A percentile compares a stretch with the other conserved stretches of the same genome.
These are phyloP conservation scores for Dioscorea cayenensis DNA, from an alignment of 116 monocot species.

Conservation along the genomic window DNA sequence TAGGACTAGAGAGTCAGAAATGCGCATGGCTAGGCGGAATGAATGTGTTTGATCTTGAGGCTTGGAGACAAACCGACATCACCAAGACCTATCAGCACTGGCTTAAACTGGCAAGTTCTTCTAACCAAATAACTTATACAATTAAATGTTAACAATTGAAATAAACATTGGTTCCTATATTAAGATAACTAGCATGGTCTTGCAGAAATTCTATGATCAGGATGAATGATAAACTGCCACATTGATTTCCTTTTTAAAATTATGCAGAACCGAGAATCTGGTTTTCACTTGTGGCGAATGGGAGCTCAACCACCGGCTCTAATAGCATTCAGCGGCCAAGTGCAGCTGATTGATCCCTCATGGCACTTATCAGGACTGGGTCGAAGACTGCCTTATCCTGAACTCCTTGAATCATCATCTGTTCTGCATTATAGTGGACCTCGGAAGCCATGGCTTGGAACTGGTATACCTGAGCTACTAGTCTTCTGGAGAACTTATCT, in stretches of 20 bases:
- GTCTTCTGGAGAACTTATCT: slow-evolving; percentile 34
- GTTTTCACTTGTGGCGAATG: slow-evolving; percentile 26
- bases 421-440: slow-evolving; percentile 72
- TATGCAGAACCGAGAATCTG: slow-evolving; percentile 50
- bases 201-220: too few species aligned
- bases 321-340: slow-evolving; percentile 37
- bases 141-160: background rate
- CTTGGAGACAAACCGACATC: slow-evolving; percentile 49
- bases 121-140: background rate
- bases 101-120: slow-evolving; percentile 48
- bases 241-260: background rate
- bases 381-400: slow-evolving; percentile 11
- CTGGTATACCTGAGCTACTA: slow-evolving; percentile 27
- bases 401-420: slow-evolving; percentile 31
- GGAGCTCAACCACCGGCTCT: slow-evolving; percentile 45
- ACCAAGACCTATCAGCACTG: slow-evolving; percentile 39
- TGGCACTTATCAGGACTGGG: slow-evolving; percentile 57
- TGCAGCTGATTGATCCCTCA: slow-evolving; percentile 30
- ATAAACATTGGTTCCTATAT: background rate
- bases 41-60: slow-evolving; percentile 43
- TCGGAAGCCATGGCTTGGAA: slow-evolving; percentile 63
- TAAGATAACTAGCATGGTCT: too few species aligned
- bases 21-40: slow-evolving; percentile 60
- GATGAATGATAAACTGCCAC: too few species aligned
- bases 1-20: slow-evolving; percentile 9